A percentile compares a stretch with the other conserved stretches of the same genome.
These are phyloP conservation scores for Termitomyces sp. DNA, from an alignment of 768 basidiomycete species.

Conservation along the genomic window DNA sequence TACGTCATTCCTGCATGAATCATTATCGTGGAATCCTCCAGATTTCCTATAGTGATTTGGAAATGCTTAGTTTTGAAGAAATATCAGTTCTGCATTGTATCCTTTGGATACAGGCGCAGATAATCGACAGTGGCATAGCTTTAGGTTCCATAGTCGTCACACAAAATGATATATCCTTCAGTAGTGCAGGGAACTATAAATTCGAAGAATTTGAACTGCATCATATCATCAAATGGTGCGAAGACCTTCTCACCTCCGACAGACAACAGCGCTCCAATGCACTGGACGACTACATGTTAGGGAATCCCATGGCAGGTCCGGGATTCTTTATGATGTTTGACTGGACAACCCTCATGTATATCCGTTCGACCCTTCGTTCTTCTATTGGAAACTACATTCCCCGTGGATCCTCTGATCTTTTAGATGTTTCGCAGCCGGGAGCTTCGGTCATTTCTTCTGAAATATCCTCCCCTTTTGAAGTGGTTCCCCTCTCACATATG, in stretches of 20 bases:
- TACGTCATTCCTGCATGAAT: constrained; percentile 54
- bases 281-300: constrained; percentile 48
- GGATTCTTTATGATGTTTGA: constrained; percentile 57
- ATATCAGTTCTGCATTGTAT: constrained; percentile 51
- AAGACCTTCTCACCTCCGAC: constrained; percentile 41
- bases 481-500: constrained; percentile 53
- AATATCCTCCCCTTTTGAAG: constrained; percentile 45
- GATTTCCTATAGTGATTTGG: constrained; percentile 40
- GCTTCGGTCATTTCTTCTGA: constrained; percentile 18
- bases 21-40: constrained; percentile 42
- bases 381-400: constrained; percentile 18
- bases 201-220: constrained; percentile 61
- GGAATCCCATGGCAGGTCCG: constrained; percentile 34
- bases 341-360: constrained; percentile 60
- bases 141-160: constrained; percentile 59
- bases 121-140: constrained; percentile 61
- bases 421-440: constrained; percentile 36
- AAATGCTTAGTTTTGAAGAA: constrained; percentile 59
- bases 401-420: constrained; percentile 31
- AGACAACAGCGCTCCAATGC: constrained; percentile 36
- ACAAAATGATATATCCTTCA: constrained; percentile 24
- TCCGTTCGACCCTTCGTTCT: constrained; percentile 53
- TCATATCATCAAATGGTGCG: constrained; percentile 41
- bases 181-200: constrained; percentile 23
- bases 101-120: constrained; percentile 65